phyloP scores from a whole-genome alignment of 768 basidiomycete genomes.

The Tricholomella constricta region DNA sequence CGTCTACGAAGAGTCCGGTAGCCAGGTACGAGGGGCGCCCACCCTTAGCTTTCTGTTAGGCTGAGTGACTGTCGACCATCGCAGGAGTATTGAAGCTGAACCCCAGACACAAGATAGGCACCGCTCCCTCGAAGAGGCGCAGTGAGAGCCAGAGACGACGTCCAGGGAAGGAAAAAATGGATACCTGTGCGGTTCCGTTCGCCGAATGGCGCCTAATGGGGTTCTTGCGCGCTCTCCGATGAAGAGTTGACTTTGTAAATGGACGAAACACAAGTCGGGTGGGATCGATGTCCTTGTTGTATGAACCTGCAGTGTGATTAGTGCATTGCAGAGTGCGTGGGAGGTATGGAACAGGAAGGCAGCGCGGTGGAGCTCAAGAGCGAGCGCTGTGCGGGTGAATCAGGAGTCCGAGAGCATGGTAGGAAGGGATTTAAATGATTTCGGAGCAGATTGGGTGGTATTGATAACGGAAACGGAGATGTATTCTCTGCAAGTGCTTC shows the following conservation, averaged over 20 bases:
- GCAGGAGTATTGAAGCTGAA: too few species aligned
- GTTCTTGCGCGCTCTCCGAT: conserved; percentile 45
- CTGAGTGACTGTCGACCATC: too few species aligned
- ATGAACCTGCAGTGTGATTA: conserved; percentile 40
- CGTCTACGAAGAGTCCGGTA: too few species aligned
- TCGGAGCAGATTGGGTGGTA: background rate
- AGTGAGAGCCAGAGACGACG: too few species aligned
- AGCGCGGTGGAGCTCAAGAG: conserved; percentile 7
- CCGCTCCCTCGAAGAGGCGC: too few species aligned
- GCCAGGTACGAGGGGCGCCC: too few species aligned
- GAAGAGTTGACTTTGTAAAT: conserved; percentile 49
- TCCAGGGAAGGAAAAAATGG: too few species aligned
- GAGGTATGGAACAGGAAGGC: conserved; percentile 5
- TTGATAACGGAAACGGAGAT: background rate
- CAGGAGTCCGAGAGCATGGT: conserved; percentile 17
- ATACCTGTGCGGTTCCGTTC: conserved; percentile 45
- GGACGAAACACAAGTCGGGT: conserved; percentile 41
- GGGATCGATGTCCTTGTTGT: conserved; percentile 50
- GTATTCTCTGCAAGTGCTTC: too few species aligned
- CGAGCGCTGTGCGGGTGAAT: conserved; percentile 1
- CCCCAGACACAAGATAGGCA: too few species aligned
- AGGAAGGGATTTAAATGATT: background rate
- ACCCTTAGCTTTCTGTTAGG: too few species aligned
- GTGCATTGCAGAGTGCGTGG: background rate
- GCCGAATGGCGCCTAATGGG: conserved; percentile 51